Conservation (phyloP, 2,329 filamentous ascomycete genomes). For the Beauveria pseudobassiana region DNA sequence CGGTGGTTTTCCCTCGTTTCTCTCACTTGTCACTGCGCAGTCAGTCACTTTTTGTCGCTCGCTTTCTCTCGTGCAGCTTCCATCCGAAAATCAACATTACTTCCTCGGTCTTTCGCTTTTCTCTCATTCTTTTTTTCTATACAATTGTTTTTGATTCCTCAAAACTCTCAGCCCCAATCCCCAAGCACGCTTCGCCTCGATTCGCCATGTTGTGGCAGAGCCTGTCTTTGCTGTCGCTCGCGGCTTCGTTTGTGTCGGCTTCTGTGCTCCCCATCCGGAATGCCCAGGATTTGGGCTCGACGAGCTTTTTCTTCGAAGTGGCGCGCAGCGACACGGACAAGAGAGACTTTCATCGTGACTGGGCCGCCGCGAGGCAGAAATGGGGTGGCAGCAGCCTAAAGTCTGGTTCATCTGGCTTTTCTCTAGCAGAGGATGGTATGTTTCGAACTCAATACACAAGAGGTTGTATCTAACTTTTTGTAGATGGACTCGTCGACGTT, state of each 20-base stretch:
- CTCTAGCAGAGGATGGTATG: conserved; percentile 24
- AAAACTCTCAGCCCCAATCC: background rate
- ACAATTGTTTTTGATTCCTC: background rate
- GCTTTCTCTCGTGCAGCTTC: background rate
- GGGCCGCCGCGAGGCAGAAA: conserved; percentile 25
- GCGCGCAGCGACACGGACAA: conserved; percentile 16
- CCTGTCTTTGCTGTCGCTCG: conserved; percentile 11
- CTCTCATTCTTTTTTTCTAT: background rate
- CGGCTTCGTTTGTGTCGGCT: conserved; percentile 14
- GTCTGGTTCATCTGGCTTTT: conserved; percentile 18
- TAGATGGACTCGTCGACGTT: conserved; percentile 28
- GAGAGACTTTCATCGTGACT: conserved; percentile 26
- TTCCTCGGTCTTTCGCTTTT: background rate
- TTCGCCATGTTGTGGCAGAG: conserved; percentile 1
- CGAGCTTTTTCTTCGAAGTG: conserved; percentile 23
- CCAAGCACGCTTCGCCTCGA: background rate
- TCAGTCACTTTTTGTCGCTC: background rate
- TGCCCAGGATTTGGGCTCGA: background rate
- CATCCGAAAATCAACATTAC: no score
- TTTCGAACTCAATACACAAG: background rate
- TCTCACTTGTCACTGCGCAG: background rate
- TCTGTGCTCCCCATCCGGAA: conserved; percentile 12
- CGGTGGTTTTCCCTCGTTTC: background rate
- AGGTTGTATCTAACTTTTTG: background rate
- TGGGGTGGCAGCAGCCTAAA: conserved; percentile 24